These are phyloP conservation scores for Candida boleticola DNA, from an alignment of 805 yeast genomes.

Conservation along the genomic window DNA sequence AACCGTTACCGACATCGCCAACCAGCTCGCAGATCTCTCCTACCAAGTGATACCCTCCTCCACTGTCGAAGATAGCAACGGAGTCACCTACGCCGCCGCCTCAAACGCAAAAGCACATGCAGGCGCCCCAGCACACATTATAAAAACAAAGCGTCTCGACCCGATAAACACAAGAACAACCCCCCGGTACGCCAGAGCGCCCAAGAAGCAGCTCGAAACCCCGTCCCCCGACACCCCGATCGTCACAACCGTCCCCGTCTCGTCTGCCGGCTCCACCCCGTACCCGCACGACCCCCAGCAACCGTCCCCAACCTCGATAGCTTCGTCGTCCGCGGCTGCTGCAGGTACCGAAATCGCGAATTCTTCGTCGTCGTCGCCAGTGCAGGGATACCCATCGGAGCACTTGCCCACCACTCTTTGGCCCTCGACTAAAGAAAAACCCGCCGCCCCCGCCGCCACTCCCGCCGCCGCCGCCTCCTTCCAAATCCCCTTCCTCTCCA, in stretches of 20 bases:
- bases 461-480: not conserved
- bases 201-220: not conserved
- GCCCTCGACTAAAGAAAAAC: not conserved
- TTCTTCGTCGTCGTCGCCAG: not conserved
- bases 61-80: too few species aligned
- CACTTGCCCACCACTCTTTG: not conserved
- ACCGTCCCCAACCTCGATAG: too few species aligned
- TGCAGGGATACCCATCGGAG: not conserved
- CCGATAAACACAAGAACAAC: too few species aligned
- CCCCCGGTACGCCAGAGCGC: too few species aligned
- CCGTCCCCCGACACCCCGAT: not conserved
- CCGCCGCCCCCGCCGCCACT: slow-evolving; percentile 1
- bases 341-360: not conserved
- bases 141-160: not conserved
- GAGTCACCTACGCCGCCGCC: not conserved
- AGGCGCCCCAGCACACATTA: not conserved
- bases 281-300: too few species aligned
- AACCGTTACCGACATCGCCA: not conserved
- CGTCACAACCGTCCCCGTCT: too few species aligned
- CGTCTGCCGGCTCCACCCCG: too few species aligned
- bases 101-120: slow-evolving; percentile 1
- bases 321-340: too few species aligned
- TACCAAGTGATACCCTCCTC: not conserved
- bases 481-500: not conserved
- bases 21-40: not conserved